These are phyloP conservation scores for Fusarium sublunatum DNA, from an alignment of 2,329 filamentous ascomycete species.

Conservation along the genomic window DNA sequence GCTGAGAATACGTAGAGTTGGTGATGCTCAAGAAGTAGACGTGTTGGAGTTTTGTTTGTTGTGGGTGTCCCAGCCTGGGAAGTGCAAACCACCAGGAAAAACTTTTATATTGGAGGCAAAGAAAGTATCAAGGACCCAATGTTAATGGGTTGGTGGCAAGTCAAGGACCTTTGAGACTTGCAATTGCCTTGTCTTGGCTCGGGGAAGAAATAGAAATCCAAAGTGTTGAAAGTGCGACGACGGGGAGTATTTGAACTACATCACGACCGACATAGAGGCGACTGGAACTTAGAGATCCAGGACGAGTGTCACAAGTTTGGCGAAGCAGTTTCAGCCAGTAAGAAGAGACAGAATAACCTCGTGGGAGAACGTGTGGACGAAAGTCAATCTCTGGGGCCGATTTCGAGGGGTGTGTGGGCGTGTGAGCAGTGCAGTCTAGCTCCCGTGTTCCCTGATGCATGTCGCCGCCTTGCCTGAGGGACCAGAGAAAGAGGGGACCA, in stretches of 20 bases:
- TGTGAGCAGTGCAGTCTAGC: constrained; percentile 9
- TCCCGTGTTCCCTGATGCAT: constrained; percentile 35
- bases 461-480: constrained; percentile 33
- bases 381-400: constrained; percentile 38
- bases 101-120: constrained; percentile 27
- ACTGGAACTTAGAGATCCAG: constrained; percentile 31
- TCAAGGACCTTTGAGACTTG: constrained; percentile 22
- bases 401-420: constrained; percentile 22
- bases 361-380: constrained; percentile 47
- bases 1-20: background rate
- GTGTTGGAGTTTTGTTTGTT: constrained; percentile 6
- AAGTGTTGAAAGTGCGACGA: constrained; percentile 24
- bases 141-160: constrained; percentile 12
- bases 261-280: constrained; percentile 22
- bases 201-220: constrained; percentile 15
- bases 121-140: constrained; percentile 8
- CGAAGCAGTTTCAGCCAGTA: constrained; percentile 38
- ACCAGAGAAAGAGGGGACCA: constrained; percentile 18
- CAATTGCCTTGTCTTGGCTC: constrained; percentile 19
- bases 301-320: constrained; percentile 28
- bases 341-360: constrained; percentile 39
- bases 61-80: constrained; percentile 1
- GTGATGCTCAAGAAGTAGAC: constrained; percentile 2
- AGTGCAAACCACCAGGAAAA: constrained; percentile 25
- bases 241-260: constrained; percentile 45